Conservation (phyloP, 2,329 filamentous ascomycete species). For the Onygenales sp. region DNA sequence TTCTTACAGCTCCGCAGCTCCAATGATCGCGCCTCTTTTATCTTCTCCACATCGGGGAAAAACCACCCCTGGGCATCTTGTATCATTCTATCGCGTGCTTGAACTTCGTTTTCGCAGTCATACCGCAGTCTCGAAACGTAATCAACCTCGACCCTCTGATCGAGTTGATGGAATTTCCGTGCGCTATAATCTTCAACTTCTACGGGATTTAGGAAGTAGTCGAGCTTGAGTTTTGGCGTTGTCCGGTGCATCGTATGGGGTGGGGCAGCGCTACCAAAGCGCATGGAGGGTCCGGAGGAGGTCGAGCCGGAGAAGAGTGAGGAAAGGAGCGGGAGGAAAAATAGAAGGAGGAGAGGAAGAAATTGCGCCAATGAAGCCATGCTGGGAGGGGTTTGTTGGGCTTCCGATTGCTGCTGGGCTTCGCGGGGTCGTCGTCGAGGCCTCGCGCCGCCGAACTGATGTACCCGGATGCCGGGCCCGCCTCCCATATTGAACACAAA, state of each 20-base stretch:
- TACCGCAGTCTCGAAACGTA: slow-evolving; percentile 59
- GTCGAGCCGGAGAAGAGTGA: slow-evolving; percentile 59
- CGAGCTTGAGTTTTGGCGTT: slow-evolving; percentile 60
- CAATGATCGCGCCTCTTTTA: slow-evolving; percentile 59
- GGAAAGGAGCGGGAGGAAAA: slow-evolving; percentile 73
- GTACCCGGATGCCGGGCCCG: slow-evolving; percentile 82
- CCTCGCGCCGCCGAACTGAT: slow-evolving; percentile 79
- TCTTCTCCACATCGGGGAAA: slow-evolving; percentile 67
- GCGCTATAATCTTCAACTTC: slow-evolving; percentile 64
- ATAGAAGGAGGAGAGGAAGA: slow-evolving; percentile 79
- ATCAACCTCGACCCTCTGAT: slow-evolving; percentile 64
- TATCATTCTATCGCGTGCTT: slow-evolving; percentile 54
- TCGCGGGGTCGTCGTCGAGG: slow-evolving; percentile 68
- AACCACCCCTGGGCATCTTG: slow-evolving; percentile 84
- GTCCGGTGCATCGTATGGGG: slow-evolving; percentile 67
- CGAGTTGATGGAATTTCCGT: slow-evolving; percentile 63
- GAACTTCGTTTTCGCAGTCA: slow-evolving; percentile 66
- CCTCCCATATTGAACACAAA: slow-evolving; percentile 95
- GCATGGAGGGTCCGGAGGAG: slow-evolving; percentile 57
- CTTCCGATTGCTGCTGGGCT: slow-evolving; percentile 45
- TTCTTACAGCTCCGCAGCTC: slow-evolving; percentile 51
- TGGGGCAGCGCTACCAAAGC: slow-evolving; percentile 60
- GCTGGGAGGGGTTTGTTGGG: slow-evolving; percentile 43
- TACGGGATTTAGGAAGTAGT: slow-evolving; percentile 75
- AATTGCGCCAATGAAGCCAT: slow-evolving; percentile 58